Base-by-base conservation (phyloP, 2,329 filamentous ascomycete species). In the Mycocentrospora acerina region DNA sequence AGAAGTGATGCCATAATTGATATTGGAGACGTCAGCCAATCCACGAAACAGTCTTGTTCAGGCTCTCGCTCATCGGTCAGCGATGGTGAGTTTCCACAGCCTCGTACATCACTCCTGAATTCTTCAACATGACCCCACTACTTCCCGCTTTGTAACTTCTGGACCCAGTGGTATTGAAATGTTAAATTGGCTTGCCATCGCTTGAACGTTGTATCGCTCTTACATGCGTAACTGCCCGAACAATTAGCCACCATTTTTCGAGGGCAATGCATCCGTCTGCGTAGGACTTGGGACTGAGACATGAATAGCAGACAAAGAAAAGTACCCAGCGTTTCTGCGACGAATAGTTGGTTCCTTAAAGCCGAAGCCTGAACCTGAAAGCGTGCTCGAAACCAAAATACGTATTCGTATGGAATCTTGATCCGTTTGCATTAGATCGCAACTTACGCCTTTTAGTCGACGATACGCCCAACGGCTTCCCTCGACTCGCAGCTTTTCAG, bases 401-500 rank as follows among this genome's bases (percentile, higher is more conserved):
- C 48, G 59, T 17, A 63, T 46, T 28, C 40, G 63, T 66, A 53
- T 55, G 62, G 33, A 37, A 7, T n/a, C 3, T 10, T 11, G 14
- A 19, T 11, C 7, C 17, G 4, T 10, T 10, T 16, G 14, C 16
- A 25, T 26, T 14, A 28, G n/a, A 10, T 31, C 17, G 14, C 12
- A 9, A 29, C 52, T 55, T 8, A 51, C 26, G 13, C 14, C 7
- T 4, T n/a, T 5, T 32, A 65, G 64, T 70, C 35, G 64, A 71
- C 29, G 48, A 64, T 12, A 62, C 55, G 2, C 66, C 68, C 1
- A 58, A 67, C 15, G 69, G 69, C 6, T 71, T 66, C 35, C 62
- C 67, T 3, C 48, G 56, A 1, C 55, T 71, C 1, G 67, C 69
- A 4, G 59, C 63, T 0, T 71, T 72, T 35, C 63, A 69, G 29